Evolutionary conservation across 2,329 filamentous ascomycete genomes (phyloP), one percentile per base, ranked within the genome.

Genomic region (Phyllosticta citrichinensis): DNA sequence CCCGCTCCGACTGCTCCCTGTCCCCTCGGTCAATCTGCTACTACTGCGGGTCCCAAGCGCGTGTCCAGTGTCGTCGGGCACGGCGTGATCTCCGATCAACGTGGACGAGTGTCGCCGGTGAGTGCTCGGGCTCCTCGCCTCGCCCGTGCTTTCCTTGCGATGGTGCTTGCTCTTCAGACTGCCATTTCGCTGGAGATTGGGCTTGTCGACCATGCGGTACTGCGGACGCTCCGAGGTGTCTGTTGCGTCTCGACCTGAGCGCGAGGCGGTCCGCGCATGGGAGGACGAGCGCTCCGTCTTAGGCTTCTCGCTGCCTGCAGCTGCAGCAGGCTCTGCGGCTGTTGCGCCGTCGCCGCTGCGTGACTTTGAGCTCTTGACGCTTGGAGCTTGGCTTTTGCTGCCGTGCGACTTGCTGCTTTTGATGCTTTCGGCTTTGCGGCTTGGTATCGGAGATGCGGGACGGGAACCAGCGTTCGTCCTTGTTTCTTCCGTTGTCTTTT

Each of bases 141-240:
- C 40, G 27, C 20, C 35, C 47, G 11, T 40, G 54, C 55, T 24
- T 14, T 53, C 20, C 52, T 53, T 24, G 52, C 25, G 20, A 8
- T 24, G 52, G 25, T 54, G 51, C 53, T 52, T 58, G 55, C 35
- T 55, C 25, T 30, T 51, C 30, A 55, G 55, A 51, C 60, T 62
- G 4, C 55, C 25, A 22, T 33, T 57, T 35, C 60, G 60, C 35
- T 57, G 55, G 22, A 54, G 33, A 33, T 57, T 35, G n/a, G 60
- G 60, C 51, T 55, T 62, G 30, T 58, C 56, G 8, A 52, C 27
- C 60, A 58, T 62, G 14, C 60, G 55, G 17, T 62, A 62, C 22
- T 51, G 50, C 47, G 60, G 60, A 2, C 58, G 58, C 19, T 60
- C 58, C 8, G 55, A 53, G 3, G 10, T 47, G 20, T 60, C 58